phyloP scores from a whole-genome alignment of 2,329 filamentous ascomycete species.

The Colletotrichum sp. region DNA sequence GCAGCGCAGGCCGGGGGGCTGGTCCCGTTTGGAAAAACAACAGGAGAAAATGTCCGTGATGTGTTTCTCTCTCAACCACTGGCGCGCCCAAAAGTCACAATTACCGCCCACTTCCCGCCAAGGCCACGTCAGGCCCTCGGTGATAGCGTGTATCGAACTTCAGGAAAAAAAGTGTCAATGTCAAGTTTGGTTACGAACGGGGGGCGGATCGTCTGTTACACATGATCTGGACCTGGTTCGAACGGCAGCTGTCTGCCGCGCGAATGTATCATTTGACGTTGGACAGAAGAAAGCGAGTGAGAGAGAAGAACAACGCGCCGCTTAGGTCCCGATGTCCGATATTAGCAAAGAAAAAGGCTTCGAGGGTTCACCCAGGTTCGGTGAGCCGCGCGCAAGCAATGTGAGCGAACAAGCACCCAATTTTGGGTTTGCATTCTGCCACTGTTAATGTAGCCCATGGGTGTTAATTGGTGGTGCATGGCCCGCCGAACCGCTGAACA shows the following conservation, averaged over 20 bases:
- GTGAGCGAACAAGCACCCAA: not conserved
- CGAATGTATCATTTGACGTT: not conserved
- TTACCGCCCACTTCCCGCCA: slow-evolving; percentile 10
- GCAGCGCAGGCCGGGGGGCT: not conserved
- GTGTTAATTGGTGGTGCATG: not conserved
- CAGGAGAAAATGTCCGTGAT: not conserved
- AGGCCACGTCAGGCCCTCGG: not conserved
- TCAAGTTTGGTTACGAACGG: not conserved
- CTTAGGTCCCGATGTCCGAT: not conserved
- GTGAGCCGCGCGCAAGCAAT: not conserved
- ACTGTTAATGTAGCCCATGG: not conserved
- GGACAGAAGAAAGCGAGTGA: not conserved
- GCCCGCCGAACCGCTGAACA: not conserved
- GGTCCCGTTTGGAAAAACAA: not conserved
- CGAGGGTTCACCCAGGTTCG: not conserved
- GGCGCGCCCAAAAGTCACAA: not conserved
- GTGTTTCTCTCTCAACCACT: not conserved
- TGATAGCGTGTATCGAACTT: not conserved
- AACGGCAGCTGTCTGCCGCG: not conserved
- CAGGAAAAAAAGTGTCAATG: not conserved
- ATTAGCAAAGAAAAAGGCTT: not conserved
- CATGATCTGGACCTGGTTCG: not conserved
- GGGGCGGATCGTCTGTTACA: not conserved
- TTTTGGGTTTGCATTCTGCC: not conserved
- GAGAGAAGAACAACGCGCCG: not conserved